phyloP scores from a whole-genome alignment of 2,329 filamentous ascomycete species.

The Sporothrix luriei region DNA sequence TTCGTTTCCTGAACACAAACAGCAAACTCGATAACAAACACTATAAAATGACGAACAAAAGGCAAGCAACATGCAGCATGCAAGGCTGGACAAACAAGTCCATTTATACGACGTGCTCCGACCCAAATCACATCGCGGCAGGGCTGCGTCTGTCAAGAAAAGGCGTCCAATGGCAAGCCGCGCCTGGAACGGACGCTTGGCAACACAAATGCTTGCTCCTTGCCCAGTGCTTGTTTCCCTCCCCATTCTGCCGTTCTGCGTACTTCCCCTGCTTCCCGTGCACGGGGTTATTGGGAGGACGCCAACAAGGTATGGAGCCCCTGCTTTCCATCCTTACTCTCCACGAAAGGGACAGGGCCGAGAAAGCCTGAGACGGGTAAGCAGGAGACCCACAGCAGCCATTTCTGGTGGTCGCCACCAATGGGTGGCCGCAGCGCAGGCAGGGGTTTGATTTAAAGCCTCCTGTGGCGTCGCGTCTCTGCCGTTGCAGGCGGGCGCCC shows the following conservation, averaged over 20 bases:
- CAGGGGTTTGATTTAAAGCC: background rate
- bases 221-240: too few species aligned
- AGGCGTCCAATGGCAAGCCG: background rate
- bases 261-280: too few species aligned
- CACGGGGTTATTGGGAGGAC: slow-evolving; percentile 9
- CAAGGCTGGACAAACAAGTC: slow-evolving; percentile 15
- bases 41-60: too few species aligned
- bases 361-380: too few species aligned
- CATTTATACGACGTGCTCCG: background rate
- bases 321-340: background rate
- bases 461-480: slow-evolving; percentile 1
- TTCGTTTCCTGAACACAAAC: too few species aligned
- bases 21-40: background rate
- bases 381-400: background rate
- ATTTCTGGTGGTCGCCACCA: background rate
- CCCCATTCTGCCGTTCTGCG: too few species aligned
- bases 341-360: too few species aligned
- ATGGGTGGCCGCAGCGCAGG: slow-evolving; percentile 5
- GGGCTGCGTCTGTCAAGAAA: background rate
- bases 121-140: background rate
- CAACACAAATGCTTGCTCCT: background rate
- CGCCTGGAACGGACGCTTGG: slow-evolving; percentile 12
- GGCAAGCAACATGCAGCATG: background rate
- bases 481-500: background rate
- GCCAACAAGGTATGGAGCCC: slow-evolving; percentile 6